Evolutionary conservation across 2,329 filamentous ascomycete genomes (phyloP).

Genomic region (Fusarium clavum): DNA sequence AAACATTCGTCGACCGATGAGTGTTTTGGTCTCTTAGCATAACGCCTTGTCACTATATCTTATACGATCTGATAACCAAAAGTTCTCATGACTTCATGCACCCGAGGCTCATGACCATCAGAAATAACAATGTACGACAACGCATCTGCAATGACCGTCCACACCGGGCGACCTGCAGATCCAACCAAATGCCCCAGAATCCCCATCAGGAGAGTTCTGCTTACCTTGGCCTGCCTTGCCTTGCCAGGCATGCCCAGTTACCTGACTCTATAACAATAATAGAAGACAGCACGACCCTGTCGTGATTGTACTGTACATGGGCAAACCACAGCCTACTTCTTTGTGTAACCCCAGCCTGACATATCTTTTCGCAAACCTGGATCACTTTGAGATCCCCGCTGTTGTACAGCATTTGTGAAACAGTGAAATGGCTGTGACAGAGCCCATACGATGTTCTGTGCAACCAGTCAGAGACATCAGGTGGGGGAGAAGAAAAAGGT

Average conservation of each 20-base stretch:
- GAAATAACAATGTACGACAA: slow-evolving; percentile 22
- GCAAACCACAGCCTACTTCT: slow-evolving; percentile 3
- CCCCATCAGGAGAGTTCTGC: slow-evolving; percentile 31
- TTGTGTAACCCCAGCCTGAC: slow-evolving; percentile 19
- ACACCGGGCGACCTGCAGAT: slow-evolving; percentile 38
- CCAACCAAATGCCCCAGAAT: slow-evolving; percentile 19
- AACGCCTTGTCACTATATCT: not conserved
- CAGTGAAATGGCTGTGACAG: not conserved
- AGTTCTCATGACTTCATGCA: not conserved
- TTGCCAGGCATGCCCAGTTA: not conserved
- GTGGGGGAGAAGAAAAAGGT: not conserved
- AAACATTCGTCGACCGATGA: slow-evolving; percentile 7
- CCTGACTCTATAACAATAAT: slow-evolving; percentile 4
- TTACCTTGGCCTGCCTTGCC: slow-evolving; percentile 4
- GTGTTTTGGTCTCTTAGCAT: not conserved
- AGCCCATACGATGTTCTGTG: slow-evolving; percentile 17
- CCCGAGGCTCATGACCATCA: slow-evolving; percentile 7
- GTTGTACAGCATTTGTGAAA: slow-evolving; percentile 15
- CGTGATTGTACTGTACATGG: not conserved
- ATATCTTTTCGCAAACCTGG: slow-evolving; percentile 23
- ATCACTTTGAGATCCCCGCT: slow-evolving; percentile 15
- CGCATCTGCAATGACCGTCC: slow-evolving; percentile 18
- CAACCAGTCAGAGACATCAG: slow-evolving; percentile 7
- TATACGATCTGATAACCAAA: not conserved
- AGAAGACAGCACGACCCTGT: not conserved